Evolutionary conservation across 768 basidiomycete species (phyloP).

Genomic region (Antrodiella citrinella): DNA sequence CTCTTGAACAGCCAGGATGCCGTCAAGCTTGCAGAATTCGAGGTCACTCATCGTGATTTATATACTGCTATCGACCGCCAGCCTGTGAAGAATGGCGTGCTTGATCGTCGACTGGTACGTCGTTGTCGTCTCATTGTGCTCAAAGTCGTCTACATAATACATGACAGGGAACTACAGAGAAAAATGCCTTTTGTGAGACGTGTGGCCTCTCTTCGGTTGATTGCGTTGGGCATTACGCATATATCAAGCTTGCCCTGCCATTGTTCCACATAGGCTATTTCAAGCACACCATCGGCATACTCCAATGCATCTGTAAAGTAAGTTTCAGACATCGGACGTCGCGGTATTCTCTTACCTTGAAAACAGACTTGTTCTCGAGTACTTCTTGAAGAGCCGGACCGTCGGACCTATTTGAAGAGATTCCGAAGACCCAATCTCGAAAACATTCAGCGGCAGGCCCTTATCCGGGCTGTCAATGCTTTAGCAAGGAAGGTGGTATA

Average conservation of each 20-base stretch:
- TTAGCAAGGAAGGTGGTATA: conserved; percentile 84
- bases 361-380: conserved; percentile 84
- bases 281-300: conserved; percentile 86
- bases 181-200: conserved; percentile 87
- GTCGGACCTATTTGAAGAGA: conserved; percentile 76
- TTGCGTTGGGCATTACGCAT: conserved; percentile 97
- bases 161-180: conserved; percentile 86
- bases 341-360: background rate
- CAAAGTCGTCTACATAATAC: background rate
- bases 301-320: conserved; percentile 97
- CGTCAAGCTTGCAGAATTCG: conserved; percentile 92
- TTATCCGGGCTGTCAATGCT: conserved; percentile 79
- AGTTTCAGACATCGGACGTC: background rate
- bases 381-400: conserved; percentile 79
- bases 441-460: conserved; percentile 78
- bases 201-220: conserved; percentile 88
- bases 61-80: conserved; percentile 79
- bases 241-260: conserved; percentile 93
- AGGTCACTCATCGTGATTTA: conserved; percentile 87
- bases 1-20: conserved; percentile 91
- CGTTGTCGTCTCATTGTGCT: background rate
- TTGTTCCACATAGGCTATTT: conserved; percentile 99
- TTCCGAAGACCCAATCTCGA: conserved; percentile 89
- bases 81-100: conserved; percentile 86
- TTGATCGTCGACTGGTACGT: conserved; percentile 84